Evolutionary conservation across 2,329 filamentous ascomycete genomes (phyloP).

Genomic region (Alternaria viburni): DNA sequence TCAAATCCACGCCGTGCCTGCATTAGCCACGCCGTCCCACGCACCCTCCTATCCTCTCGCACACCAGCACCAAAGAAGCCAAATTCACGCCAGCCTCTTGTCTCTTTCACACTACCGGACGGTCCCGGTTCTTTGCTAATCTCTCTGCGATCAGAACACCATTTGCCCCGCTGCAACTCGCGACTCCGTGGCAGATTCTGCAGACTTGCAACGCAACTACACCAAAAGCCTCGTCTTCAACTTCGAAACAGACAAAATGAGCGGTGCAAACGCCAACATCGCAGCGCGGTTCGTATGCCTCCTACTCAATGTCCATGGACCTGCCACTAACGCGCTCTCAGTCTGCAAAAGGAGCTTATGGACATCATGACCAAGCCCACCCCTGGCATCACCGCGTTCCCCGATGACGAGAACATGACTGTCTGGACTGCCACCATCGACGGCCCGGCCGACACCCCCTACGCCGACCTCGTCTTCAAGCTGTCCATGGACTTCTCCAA

Average conservation of each 20-base stretch:
- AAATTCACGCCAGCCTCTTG: not conserved
- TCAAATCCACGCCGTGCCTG: conserved; percentile 1
- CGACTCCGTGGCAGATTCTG: not conserved
- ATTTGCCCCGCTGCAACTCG: not conserved
- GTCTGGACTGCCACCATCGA: conserved; percentile 93
- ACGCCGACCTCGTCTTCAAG: conserved; percentile 87
- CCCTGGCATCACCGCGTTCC: conserved; percentile 93
- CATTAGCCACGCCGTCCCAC: not conserved
- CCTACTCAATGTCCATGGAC: not conserved
- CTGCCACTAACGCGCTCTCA: conserved; percentile 49
- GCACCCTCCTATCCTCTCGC: not conserved
- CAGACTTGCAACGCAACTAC: not conserved
- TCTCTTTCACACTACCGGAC: not conserved
- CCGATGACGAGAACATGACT: conserved; percentile 82
- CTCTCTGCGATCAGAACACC: not conserved
- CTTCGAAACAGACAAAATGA: conserved; percentile 25
- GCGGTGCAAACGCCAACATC: conserved; percentile 52
- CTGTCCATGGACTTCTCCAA: conserved; percentile 87
- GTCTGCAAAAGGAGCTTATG: conserved; percentile 97
- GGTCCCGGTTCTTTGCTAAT: not conserved
- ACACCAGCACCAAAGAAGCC: not conserved
- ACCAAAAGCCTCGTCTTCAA: not conserved
- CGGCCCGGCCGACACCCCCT: conserved; percentile 89
- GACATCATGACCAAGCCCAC: conserved; percentile 95
- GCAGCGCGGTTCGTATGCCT: conserved; percentile 53